Percentiles rank a stretch among this genome's conserved stretches.
phyloP scores from a whole-genome alignment of 108 stramenopile species.

The Poteriospumella lacustris region DNA sequence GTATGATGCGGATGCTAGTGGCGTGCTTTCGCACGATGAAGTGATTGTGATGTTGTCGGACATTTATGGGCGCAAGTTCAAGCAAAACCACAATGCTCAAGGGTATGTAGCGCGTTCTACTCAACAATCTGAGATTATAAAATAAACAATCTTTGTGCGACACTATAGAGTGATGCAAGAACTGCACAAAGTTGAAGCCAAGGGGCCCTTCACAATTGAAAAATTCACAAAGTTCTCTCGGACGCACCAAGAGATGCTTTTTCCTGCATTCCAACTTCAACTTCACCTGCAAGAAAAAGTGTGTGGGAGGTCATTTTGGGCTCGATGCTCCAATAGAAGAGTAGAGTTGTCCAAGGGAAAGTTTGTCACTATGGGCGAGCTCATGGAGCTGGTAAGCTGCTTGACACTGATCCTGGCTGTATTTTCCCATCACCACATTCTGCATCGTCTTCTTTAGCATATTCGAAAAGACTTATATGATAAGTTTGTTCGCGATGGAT shows the following conservation, averaged over 20 bases:
- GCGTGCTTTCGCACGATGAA: constrained; percentile 43
- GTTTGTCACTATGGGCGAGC: constrained; percentile 35
- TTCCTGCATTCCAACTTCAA: constrained; percentile 52
- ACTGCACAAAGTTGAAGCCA: background rate
- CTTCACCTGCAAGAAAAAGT: constrained; percentile 42
- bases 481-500: no score
- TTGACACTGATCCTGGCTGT: no score
- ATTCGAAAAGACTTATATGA: no score
- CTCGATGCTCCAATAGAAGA: constrained; percentile 32
- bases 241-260: constrained; percentile 51
- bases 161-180: background rate
- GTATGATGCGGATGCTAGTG: constrained; percentile 53
- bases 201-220: constrained; percentile 29
- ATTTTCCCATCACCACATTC: no score
- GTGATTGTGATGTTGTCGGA: constrained; percentile 50
- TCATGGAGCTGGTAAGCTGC: constrained; percentile 46
- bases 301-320: constrained; percentile 49
- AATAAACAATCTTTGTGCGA: background rate
- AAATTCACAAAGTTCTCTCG: constrained; percentile 48
- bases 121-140: background rate
- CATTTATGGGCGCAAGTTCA: constrained; percentile 46
- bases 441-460: no score
- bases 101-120: constrained; percentile 34
- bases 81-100: constrained; percentile 38
- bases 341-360: constrained; percentile 42